Base-by-base conservation (phyloP, 23 red algal genomes). In the Agarophyton chilense region DNA sequence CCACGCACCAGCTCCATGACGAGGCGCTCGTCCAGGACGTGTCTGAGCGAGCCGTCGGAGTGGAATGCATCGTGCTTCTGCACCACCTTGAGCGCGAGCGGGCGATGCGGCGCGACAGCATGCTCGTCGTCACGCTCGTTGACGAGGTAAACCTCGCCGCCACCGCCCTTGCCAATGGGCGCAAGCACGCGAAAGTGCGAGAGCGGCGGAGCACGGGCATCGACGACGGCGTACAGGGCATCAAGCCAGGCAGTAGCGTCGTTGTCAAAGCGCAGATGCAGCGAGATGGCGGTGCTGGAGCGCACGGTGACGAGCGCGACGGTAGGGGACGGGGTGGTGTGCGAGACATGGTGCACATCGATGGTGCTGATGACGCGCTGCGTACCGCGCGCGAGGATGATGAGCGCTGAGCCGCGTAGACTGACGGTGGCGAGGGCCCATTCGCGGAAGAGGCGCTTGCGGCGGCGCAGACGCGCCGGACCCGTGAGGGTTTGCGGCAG, bases 1-100 rank as follows among this genome's bases (percentile, higher is more conserved):
- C 81, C 86, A 1, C 73, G 50, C 32, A 78, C 93, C 17, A 95
- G 39, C 38, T 95, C 89, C 40, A 93, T 57, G 12, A 89, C 82
- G 5, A 95, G 64, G 41, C 96, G 78, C 77, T 98, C 96, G 52
- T 94, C 96, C 49, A 95, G 34, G 0, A 87, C 86, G 25, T 91
- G 88, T 52, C 93, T 44, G 7, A 93, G 72, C 28, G 73, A 74
- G 39, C 79, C 79, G 34, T 84, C 65, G 40, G 78, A 84, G 46
- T 84, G 63, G 72, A 85, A 93, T n/a, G 90, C 90, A 19, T 84
- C 79, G 0, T 46, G 52, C 72, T 91, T 90, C 29, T 74, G 79
- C 16, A 95, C 72, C 12, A 95, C 93, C 77, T 95, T 95, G 45
- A 95, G 41, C 39, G 93, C 93, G 24, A 90, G 35, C 41, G 45